phyloP scores from a whole-genome alignment of 768 basidiomycete species.

The Omphalotus guepiniiformis region DNA sequence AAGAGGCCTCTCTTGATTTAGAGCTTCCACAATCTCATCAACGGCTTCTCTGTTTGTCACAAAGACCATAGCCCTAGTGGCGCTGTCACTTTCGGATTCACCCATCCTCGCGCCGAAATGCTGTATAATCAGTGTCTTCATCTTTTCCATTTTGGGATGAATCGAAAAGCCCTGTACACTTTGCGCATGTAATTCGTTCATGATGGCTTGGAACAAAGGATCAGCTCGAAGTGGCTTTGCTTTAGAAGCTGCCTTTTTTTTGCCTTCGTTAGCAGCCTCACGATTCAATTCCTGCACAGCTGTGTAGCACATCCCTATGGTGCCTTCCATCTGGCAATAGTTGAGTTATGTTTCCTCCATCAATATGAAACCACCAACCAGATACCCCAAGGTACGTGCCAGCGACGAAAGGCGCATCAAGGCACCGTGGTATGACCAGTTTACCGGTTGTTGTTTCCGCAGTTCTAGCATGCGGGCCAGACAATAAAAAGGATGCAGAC shows the following conservation, averaged over 20 bases:
- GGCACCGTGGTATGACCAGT: too few relatives aligned
- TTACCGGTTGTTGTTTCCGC: too few relatives aligned
- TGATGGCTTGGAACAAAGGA: slow-evolving; percentile 57
- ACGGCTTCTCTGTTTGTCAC: slow-evolving; percentile 87
- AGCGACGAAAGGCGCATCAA: too few relatives aligned
- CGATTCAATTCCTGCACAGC: slow-evolving; percentile 46
- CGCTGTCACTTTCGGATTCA: slow-evolving; percentile 26
- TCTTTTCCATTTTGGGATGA: slow-evolving; percentile 92
- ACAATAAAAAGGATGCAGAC: slow-evolving; percentile 58
- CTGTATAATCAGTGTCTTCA: slow-evolving; percentile 68
- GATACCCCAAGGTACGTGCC: slow-evolving; percentile 83
- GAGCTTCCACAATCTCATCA: slow-evolving; percentile 80
- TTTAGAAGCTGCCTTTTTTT: slow-evolving; percentile 37
- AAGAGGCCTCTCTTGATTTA: slow-evolving; percentile 74
- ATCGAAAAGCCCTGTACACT: slow-evolving; percentile 48
- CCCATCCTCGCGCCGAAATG: slow-evolving; percentile 64
- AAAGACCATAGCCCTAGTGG: slow-evolving; percentile 90
- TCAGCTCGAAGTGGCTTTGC: slow-evolving; percentile 47
- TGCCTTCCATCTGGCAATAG: slow-evolving; percentile 69
- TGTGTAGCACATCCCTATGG: slow-evolving; percentile 72
- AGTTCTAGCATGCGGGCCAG: slow-evolving; percentile 27
- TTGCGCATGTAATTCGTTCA: slow-evolving; percentile 64
- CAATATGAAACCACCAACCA: slow-evolving; percentile 46
- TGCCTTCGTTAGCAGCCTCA: slow-evolving; percentile 20
- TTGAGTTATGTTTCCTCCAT: slow-evolving; percentile 6